Base-by-base conservation (phyloP, 1,139 yeast species). In the Pichia sp. region DNA sequence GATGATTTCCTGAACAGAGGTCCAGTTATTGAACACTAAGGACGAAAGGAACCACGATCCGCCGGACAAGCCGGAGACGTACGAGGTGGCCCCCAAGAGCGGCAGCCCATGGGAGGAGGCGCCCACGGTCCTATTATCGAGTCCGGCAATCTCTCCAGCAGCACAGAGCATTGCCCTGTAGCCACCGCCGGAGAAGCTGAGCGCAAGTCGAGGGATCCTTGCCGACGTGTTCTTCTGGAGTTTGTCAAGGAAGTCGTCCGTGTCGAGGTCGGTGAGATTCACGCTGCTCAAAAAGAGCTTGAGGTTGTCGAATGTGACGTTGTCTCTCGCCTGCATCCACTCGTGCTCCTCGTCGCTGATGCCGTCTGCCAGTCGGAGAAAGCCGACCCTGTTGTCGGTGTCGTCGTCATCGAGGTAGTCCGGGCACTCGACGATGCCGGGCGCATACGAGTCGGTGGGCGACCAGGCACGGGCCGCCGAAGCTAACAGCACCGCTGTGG, bases 131-230 rank as follows among this genome's bases (percentile, higher is more conserved):
- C 97, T 77, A 63, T 81, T 79, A 67, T 91, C 97, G 57, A 89
- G 71, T 0, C 93, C 97, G 16, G 92, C 75, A 45, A 90, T 71
- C 68, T 85, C 84, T 45, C 97, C 97, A 1, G 96, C 97, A n/a
- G 96, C 96, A 55, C 77, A 72, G 46, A 90, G 72, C 96, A 90
- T 88, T 51, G 97, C 96, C 57, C 97, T 79, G 71, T 88, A 90
- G 3, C 97, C 95, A 64, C 97, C 97, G 44, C 97, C 97, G 6
- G 93, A 83, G 66, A 88, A 86, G 3, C 96, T 91, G 24, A 90
- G 66, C 3, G 86, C 97, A 53, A 89, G 75, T 47, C 68, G 58
- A 16, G 69, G 70, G 16, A 63, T 61, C 16, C 61, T 56, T 14
- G 64, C 64, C 1, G 67, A 61, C 6, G 64, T 56, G 42, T 64